Evolutionary conservation across 2,329 filamentous ascomycete species (phyloP), one percentile per base, ranked within the genome.

Genomic region (Xylaria sp.): DNA sequence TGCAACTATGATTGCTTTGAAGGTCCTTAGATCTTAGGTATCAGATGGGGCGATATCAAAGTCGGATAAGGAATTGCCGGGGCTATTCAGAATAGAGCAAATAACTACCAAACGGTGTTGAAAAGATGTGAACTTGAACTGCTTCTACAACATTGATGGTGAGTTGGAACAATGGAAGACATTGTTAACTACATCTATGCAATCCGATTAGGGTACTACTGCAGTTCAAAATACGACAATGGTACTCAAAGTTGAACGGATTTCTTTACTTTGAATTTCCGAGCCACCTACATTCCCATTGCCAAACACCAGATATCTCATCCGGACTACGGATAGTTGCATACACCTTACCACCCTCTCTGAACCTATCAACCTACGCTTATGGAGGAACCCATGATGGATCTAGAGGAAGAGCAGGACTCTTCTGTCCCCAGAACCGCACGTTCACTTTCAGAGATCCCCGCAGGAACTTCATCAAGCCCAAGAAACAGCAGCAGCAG

Each of bases 261-360:
- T 26, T 34, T 44, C 13, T 19, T 18, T 48, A 7, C 7, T 37
- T 24, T 11, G 5, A 5, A 26, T 11, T 26, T 11, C 24, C 5
- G 11, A 26, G 24, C 24, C 24, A 26, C 11, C 24, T 26, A 5
- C 11, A 26, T 26, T 26, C 24, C 11, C 29, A 34, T 13, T 3
- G 11, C 6, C 6, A 7, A 4, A 34, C 8, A n/a, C n/a, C n/a
- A 45, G 26, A 37, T 17, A 44, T 44, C 24, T 34, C n/a, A 9
- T 19, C 6, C 29, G 21, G 48, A 29, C 22, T 42, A 48, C 41
- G 55, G 48, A 58, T 66, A 63, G 48, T 54, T 66, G 62, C 61
- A 60, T 63, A 49, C 39, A 50, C 20, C 19, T 37, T 20, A 37
- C 17, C 21, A 19, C 7, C 29, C 37, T 34, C 20, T 44, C 43